A percentile compares a stretch with the other conserved stretches of the same genome.
These are phyloP conservation scores for Schoenoplectus tabernaemontani DNA, from an alignment of 202 grass and related monocot species.

Conservation along the genomic window DNA sequence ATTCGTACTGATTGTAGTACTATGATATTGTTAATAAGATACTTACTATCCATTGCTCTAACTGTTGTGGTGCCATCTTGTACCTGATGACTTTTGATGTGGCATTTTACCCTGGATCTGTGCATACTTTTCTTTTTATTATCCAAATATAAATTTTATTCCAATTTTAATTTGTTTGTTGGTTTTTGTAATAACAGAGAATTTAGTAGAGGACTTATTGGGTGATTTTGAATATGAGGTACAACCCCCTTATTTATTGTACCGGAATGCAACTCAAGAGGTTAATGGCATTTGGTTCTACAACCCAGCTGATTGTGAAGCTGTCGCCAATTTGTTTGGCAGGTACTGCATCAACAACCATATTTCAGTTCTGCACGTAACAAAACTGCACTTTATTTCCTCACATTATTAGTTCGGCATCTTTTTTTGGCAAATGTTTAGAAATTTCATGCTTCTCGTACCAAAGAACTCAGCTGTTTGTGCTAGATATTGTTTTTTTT, in stretches of 20 bases:
- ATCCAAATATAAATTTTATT: neutral
- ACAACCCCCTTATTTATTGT: slow-evolving; percentile 85
- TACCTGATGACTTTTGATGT: neutral
- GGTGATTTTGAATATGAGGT: slow-evolving; percentile 95
- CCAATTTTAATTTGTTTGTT: slow-evolving; percentile 9
- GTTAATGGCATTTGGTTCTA: slow-evolving; percentile 99
- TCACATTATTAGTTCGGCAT: neutral
- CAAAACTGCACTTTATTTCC: neutral
- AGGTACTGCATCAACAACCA: slow-evolving; percentile 37
- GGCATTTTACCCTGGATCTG: neutral
- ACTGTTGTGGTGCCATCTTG: too few species aligned
- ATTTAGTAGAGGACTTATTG: slow-evolving; percentile 92
- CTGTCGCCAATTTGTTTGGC: slow-evolving; percentile 73
- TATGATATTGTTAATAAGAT: neutral
- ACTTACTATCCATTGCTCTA: too few species aligned
- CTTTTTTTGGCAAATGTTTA: neutral
- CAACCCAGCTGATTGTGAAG: slow-evolving; percentile 68
- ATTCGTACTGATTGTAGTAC: neutral
- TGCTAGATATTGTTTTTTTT: neutral
- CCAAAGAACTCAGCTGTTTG: neutral
- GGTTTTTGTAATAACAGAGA: slow-evolving; percentile 50
- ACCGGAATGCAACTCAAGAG: slow-evolving; percentile 85
- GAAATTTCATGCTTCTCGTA: neutral
- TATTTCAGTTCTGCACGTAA: neutral
- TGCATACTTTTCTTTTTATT: neutral